These are phyloP conservation scores for Claviceps pazoutovae DNA, from an alignment of 2,329 filamentous ascomycete species.

Conservation along the genomic window DNA sequence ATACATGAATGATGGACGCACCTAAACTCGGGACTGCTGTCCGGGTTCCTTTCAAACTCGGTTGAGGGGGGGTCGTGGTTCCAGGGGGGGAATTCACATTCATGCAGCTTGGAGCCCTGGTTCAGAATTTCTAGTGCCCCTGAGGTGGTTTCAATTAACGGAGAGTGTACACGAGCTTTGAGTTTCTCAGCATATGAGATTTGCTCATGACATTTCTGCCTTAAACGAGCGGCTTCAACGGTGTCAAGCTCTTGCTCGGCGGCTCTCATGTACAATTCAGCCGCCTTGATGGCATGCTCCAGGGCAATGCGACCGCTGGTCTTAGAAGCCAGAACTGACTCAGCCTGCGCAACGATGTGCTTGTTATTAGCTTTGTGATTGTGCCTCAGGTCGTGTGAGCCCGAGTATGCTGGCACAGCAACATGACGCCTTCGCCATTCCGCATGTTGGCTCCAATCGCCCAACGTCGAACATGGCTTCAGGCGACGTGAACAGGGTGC, in stretches of 20 bases:
- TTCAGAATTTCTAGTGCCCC: conserved; percentile 41
- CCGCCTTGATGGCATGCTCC: conserved; percentile 59
- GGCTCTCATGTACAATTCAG: conserved; percentile 71
- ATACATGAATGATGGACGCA: not conserved
- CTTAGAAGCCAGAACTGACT: conserved; percentile 23
- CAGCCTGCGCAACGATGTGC: conserved; percentile 15
- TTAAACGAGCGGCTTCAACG: conserved; percentile 52
- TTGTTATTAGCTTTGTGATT: not conserved
- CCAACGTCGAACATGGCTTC: not conserved
- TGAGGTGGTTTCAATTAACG: not conserved
- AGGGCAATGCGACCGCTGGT: conserved; percentile 44
- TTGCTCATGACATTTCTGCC: conserved; percentile 54
- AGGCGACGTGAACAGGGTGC: not conserved
- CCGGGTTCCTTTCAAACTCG: conserved; percentile 39
- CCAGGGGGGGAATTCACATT: conserved; percentile 78
- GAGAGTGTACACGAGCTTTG: conserved; percentile 31
- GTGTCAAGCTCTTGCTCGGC: conserved; percentile 44
- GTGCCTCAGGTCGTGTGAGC: not conserved
- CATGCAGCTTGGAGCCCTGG: conserved; percentile 67
- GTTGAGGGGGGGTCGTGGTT: conserved; percentile 41
- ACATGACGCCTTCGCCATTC: not conserved
- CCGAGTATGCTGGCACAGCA: not conserved
- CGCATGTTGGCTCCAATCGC: not conserved
- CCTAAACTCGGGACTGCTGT: not conserved
- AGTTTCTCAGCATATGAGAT: conserved; percentile 62